Conservation (phyloP, 2,329 filamentous ascomycete species). For the Epichloe scottii region DNA sequence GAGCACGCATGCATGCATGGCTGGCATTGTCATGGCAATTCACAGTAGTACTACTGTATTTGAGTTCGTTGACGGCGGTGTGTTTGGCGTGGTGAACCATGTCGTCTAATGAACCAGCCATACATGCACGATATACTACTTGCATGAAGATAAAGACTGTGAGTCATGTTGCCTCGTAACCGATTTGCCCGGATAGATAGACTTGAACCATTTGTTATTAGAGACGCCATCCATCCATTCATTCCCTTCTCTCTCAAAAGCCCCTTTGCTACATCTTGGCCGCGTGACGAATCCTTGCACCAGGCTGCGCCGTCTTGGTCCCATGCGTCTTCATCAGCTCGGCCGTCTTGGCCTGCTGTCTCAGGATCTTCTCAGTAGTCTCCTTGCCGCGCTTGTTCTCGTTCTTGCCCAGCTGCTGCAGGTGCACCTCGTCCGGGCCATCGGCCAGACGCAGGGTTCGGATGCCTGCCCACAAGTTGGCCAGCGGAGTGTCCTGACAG, state of each 20-base stretch:
- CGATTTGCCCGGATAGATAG: neutral
- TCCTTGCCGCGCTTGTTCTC: conserved; percentile 60
- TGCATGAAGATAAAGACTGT: neutral
- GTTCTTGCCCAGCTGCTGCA: conserved; percentile 67
- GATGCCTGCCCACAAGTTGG: conserved; percentile 68
- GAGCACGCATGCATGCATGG: neutral
- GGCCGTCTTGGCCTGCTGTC: conserved; percentile 52
- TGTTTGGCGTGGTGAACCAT: neutral
- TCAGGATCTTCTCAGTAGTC: conserved; percentile 47
- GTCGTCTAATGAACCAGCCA: neutral
- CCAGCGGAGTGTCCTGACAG: conserved; percentile 86
- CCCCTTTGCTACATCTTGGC: conserved; percentile 29
- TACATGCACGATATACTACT: too few relatives aligned
- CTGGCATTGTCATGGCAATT: neutral
- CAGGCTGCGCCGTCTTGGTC: conserved; percentile 33
- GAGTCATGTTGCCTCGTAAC: neutral
- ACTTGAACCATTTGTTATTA: too few relatives aligned
- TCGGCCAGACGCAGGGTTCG: conserved; percentile 79
- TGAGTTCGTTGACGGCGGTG: conserved; percentile 1
- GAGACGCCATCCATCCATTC: neutral
- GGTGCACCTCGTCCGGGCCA: conserved; percentile 91
- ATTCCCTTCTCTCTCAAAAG: too few relatives aligned
- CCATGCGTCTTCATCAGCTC: conserved; percentile 51
- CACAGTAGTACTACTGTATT: neutral
- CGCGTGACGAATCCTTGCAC: conserved; percentile 35